A percentile compares a stretch with the other conserved stretches of the same genome.
phyloP scores from a whole-genome alignment of 179 eudicot genomes.

The Beta corolliflora region DNA sequence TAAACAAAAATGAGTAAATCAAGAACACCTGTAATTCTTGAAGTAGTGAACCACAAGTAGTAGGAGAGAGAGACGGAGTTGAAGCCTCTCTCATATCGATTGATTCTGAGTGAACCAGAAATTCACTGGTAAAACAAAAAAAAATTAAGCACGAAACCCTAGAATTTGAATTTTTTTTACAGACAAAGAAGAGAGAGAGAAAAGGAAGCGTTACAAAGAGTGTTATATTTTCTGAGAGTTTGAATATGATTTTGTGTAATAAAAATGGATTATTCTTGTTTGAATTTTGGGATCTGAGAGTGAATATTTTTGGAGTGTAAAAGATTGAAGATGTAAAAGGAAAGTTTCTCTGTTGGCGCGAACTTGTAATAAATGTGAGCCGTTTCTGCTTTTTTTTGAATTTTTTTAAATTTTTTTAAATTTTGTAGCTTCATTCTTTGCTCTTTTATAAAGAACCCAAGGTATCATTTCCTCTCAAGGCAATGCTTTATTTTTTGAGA shows the following conservation, averaged over 20 bases:
- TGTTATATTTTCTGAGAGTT: background rate
- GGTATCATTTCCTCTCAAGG: too few relatives aligned
- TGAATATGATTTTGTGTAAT: background rate
- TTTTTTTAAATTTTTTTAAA: slow-evolving; percentile 15
- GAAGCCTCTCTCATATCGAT: slow-evolving; percentile 9
- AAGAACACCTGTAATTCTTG: slow-evolving; percentile 53
- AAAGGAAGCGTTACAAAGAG: slow-evolving; percentile 23
- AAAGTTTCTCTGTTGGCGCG: slow-evolving; percentile 26
- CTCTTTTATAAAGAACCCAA: too few relatives aligned
- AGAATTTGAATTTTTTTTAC: slow-evolving; percentile 4
- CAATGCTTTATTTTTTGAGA: too few relatives aligned
- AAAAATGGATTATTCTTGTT: background rate
- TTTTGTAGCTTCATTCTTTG: background rate
- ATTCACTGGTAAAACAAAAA: background rate
- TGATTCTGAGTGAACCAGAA: slow-evolving; percentile 2
- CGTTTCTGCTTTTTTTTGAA: slow-evolving; percentile 16
- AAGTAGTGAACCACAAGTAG: slow-evolving; percentile 59
- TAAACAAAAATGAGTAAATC: background rate
- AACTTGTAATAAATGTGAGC: background rate
- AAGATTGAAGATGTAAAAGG: background rate
- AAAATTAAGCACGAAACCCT: slow-evolving; percentile 27
- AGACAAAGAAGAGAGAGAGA: background rate
- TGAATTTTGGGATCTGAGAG: slow-evolving; percentile 11
- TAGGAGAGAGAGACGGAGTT: slow-evolving; percentile 33
- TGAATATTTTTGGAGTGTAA: background rate